Base-by-base conservation (phyloP, 2,329 filamentous ascomycete species). In the Talaromyces albobiverticillius region DNA sequence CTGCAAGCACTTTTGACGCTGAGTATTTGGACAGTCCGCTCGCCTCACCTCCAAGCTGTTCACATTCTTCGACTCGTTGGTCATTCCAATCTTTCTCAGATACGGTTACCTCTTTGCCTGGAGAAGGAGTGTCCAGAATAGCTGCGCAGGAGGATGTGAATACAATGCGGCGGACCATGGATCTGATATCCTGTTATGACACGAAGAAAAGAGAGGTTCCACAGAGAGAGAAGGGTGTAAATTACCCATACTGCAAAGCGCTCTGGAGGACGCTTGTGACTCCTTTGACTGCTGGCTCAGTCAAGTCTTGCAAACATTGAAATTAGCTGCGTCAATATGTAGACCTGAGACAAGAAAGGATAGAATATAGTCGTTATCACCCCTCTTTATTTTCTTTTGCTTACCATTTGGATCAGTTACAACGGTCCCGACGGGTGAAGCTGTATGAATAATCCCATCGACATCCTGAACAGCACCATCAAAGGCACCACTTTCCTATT, bases 61-160 rank as follows among this genome's bases (percentile, higher is more conserved):
- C 9, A 8, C 46, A 49, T n/a, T 49, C 46, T 11, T 18, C 14
- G 14, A 49, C 32, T 13, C 46, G 46, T 26, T 40, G 29, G 14
- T 49, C 34, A 36, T 49, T 49, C 46, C 46, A 49, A n/a, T 38
- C 46, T 18, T 40, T n/a, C 13, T 49, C 46, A 9, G 34, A 49
- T 2, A 49, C 34, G 20, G 46, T 41, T 1, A 49, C 34, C 22
- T 25, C 32, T 26, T n/a, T 36, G 10, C 40, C 46, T 8, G n/a
- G n/a, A n/a, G n/a, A n/a, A n/a, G 46, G 26, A 18, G 46, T 49
- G n/a, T 41, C 46, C 3, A 49, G 46, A 41, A 49, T 49, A 5
- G 46, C 46, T 4, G 32, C 46, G 14, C 46, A 49, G 10, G 46
- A 49, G 22, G 20, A 26, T 20, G 46, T 49, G 10, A 49, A 26